Conservation (phyloP, 208 protist species). For the Giardia duodenalis region DNA sequence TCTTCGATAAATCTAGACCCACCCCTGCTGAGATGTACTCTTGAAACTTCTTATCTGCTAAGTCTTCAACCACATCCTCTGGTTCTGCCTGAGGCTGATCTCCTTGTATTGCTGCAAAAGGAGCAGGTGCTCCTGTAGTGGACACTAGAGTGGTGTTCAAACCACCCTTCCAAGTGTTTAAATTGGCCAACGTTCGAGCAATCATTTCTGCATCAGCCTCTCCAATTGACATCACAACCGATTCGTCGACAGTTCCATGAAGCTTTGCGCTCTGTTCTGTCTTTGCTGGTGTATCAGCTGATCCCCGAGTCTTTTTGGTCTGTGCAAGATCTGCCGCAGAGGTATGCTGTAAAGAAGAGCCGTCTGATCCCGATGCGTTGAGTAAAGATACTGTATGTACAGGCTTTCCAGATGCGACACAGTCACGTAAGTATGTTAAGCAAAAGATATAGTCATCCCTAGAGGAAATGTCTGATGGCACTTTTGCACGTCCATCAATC, state of each 20-base stretch:
- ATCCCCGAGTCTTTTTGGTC: neutral
- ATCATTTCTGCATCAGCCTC: neutral
- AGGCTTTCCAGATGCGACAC: neutral
- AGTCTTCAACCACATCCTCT: neutral
- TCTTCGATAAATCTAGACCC: neutral
- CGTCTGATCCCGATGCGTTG: neutral
- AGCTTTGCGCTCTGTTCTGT: neutral
- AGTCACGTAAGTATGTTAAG: neutral
- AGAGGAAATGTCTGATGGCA: neutral
- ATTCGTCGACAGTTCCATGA: neutral
- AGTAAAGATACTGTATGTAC: neutral
- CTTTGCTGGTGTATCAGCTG: neutral
- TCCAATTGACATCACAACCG: neutral
- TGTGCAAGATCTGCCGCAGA: neutral
- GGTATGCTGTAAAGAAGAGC: neutral
- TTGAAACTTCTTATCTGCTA: neutral
- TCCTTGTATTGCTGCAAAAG: neutral
- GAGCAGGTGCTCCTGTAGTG: neutral
- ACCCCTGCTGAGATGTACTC: neutral
- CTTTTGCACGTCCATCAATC: neutral
- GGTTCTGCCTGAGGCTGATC: neutral
- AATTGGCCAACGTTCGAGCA: neutral
- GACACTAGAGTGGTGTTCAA: neutral
- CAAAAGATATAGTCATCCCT: neutral
- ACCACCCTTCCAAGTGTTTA: neutral